phyloP scores from a whole-genome alignment of 768 basidiomycete species.

The Strobilomyces confusus region DNA sequence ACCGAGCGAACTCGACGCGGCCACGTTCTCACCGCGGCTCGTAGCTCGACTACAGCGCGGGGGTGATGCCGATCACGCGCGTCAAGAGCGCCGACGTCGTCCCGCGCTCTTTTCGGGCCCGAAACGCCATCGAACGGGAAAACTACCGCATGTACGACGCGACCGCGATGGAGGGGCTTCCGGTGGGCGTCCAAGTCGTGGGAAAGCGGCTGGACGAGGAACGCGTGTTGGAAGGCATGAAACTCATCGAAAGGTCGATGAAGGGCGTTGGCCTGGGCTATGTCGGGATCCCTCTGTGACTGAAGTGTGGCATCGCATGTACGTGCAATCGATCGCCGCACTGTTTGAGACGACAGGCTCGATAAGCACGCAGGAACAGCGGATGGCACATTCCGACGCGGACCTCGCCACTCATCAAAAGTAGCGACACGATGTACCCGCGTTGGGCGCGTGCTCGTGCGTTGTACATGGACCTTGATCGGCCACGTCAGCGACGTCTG shows the following conservation, averaged over 20 bases:
- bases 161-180: slow-evolving; percentile 41
- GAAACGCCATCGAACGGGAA: slow-evolving; percentile 37
- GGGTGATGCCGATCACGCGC: slow-evolving; percentile 42
- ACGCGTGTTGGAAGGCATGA: slow-evolving; percentile 44
- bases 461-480: neutral
- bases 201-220: slow-evolving; percentile 46
- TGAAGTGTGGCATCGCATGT: neutral
- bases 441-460: neutral
- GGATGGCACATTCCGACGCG: neutral
- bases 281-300: slow-evolving; percentile 21
- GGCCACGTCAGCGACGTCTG: neutral
- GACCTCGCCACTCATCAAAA: neutral
- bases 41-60: slow-evolving; percentile 43
- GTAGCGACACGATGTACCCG: neutral
- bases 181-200: slow-evolving; percentile 42
- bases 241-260: slow-evolving; percentile 33
- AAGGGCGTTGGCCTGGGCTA: slow-evolving; percentile 22
- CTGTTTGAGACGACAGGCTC: neutral
- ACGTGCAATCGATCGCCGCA: neutral
- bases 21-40: neutral
- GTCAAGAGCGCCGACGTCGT: slow-evolving; percentile 37
- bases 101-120: slow-evolving; percentile 19
- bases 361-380: neutral
- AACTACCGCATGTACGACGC: slow-evolving; percentile 41
- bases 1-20: neutral